These are phyloP conservation scores for Carallia brachiata DNA, from an alignment of 345 rosid species.

Conservation along the genomic window DNA sequence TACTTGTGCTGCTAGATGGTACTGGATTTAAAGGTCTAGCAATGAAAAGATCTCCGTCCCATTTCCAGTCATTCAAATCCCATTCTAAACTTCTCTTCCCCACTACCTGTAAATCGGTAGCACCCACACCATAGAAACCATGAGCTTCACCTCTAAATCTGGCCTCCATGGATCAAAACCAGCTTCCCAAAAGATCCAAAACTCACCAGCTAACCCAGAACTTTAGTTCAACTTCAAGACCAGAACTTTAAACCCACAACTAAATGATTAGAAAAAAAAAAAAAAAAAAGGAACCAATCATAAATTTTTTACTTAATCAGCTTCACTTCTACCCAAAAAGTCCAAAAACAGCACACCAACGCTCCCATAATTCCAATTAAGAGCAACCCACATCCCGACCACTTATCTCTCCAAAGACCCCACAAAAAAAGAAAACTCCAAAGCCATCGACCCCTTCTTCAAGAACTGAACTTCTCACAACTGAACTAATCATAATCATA, in stretches of 20 bases:
- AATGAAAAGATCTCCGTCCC: constrained; percentile 96
- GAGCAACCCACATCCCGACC: constrained; percentile 54
- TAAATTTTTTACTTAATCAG: constrained; percentile 44
- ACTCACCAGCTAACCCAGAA: constrained; percentile 11
- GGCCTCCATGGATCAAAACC: constrained; percentile 64
- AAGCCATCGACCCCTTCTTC: background rate
- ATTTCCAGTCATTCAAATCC: constrained; percentile 96
- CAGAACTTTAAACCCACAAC: constrained; percentile 25
- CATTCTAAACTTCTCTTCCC: constrained; percentile 76
- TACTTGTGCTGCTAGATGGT: constrained; percentile 37
- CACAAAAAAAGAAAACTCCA: background rate
- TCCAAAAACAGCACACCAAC: constrained; percentile 55
- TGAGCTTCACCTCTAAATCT: constrained; percentile 58
- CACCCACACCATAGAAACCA: constrained; percentile 51
- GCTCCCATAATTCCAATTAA: constrained; percentile 69
- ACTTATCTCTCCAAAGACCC: constrained; percentile 3
- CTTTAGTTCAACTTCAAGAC: constrained; percentile 36
- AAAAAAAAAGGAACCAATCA: constrained; percentile 5
- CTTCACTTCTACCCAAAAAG: constrained; percentile 63
- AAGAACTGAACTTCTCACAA: background rate
- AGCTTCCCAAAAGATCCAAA: constrained; percentile 26
- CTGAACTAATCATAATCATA: background rate
- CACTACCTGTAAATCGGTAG: constrained; percentile 42
- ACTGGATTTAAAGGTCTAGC: constrained; percentile 65
- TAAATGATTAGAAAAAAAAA: background rate